phyloP scores from a whole-genome alignment of 2,329 filamentous ascomycete species.

The Xylaria sp. region DNA sequence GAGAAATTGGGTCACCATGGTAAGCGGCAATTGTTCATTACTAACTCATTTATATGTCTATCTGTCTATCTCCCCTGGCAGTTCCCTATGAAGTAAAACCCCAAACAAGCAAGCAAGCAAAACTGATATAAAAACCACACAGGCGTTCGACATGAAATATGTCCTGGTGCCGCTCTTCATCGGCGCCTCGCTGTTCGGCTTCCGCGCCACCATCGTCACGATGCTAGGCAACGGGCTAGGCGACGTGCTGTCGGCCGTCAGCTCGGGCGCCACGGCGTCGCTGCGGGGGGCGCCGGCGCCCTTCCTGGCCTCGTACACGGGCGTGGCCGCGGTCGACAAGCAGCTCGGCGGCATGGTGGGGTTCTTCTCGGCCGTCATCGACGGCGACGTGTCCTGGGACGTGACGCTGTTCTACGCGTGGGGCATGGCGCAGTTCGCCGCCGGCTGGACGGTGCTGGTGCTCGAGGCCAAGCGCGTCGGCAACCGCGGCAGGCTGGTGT shows the following conservation, averaged over 20 bases:
- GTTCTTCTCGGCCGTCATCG: slow-evolving; percentile 44
- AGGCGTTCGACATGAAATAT: slow-evolving; percentile 35
- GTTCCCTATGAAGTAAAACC: neutral
- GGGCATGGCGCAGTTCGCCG: slow-evolving; percentile 46
- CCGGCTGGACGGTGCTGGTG: slow-evolving; percentile 44
- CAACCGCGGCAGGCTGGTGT: slow-evolving; percentile 43
- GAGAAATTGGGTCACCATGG: slow-evolving; percentile 24
- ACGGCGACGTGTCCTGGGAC: slow-evolving; percentile 42
- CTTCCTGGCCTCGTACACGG: slow-evolving; percentile 39
- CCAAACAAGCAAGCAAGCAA: neutral
- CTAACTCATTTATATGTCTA: neutral
- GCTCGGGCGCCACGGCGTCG: slow-evolving; percentile 21
- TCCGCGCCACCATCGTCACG: slow-evolving; percentile 35
- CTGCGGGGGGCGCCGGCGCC: slow-evolving; percentile 40
- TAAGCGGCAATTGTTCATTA: slow-evolving; percentile 8
- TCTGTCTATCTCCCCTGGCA: neutral
- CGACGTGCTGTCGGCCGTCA: slow-evolving; percentile 22
- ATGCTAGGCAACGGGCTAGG: slow-evolving; percentile 36
- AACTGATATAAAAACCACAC: neutral
- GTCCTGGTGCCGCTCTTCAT: slow-evolving; percentile 41
- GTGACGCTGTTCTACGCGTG: slow-evolving; percentile 43
- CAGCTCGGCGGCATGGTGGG: slow-evolving; percentile 44
- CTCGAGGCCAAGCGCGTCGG: slow-evolving; percentile 46
- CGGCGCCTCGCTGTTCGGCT: slow-evolving; percentile 41
- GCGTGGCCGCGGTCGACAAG: slow-evolving; percentile 38